phyloP scores from a whole-genome alignment of 2,329 filamentous ascomycete genomes.

The Colletotrichum gloeosporioides region DNA sequence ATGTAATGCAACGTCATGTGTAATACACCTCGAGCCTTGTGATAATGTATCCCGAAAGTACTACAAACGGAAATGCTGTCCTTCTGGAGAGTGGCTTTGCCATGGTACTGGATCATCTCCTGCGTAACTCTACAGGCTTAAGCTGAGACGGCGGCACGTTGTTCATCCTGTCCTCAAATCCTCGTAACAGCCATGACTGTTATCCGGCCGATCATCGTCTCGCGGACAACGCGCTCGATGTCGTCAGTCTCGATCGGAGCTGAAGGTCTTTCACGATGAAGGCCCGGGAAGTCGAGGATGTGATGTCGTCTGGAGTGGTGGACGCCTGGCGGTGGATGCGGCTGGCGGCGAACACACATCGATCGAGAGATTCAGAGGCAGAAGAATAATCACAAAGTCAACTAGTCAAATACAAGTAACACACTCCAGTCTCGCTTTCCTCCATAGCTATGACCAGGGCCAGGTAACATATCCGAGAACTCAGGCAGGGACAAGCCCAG shows the following conservation, averaged over 20 bases:
- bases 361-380: not conserved
- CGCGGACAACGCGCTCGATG: not conserved
- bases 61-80: too few relatives aligned
- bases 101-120: not conserved
- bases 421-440: not conserved
- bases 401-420: not conserved
- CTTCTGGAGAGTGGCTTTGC: not conserved
- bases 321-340: not conserved
- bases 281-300: not conserved
- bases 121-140: not conserved
- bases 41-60: not conserved
- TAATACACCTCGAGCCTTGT: not conserved
- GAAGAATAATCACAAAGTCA: not conserved
- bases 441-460: not conserved
- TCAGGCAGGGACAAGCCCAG: not conserved
- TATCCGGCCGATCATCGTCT: not conserved
- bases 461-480: not conserved
- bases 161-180: not conserved
- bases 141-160: not conserved
- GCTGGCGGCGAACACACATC: not conserved
- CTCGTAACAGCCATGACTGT: not conserved
- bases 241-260: not conserved
- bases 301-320: not conserved
- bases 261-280: not conserved
- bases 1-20: not conserved